Evolutionary conservation across 345 rosid species (phyloP).

Genomic region (Lenwebbia sp.): DNA sequence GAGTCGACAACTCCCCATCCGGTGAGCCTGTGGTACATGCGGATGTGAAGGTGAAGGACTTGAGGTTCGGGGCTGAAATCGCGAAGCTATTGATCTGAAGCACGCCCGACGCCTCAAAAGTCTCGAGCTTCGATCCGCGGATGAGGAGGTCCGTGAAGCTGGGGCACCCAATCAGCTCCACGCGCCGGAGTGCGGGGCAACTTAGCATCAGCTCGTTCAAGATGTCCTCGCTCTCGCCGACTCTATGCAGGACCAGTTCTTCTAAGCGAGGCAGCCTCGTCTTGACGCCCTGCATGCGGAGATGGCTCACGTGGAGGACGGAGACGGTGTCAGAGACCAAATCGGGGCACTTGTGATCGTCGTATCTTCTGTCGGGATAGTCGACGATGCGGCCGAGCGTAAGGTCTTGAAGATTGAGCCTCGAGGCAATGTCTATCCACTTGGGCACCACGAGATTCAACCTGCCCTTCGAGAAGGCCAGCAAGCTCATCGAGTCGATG

Average conservation of each 20-base stretch:
- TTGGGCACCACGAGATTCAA: background rate
- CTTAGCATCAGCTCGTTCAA: background rate
- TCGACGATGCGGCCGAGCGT: background rate
- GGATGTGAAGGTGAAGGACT: background rate
- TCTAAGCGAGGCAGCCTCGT: background rate
- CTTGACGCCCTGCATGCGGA: background rate
- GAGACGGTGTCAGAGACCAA: background rate
- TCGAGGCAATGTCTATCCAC: background rate
- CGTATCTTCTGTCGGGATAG: background rate
- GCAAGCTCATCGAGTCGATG: background rate
- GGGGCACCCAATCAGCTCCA: background rate
- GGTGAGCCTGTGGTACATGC: rapidly evolving
- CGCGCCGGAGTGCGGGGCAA: background rate
- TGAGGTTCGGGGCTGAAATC: background rate
- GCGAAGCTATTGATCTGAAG: background rate
- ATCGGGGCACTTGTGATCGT: background rate
- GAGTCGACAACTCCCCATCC: background rate
- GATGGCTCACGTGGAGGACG: background rate
- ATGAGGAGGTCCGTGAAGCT: background rate
- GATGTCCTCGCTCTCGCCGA: rapidly evolving
- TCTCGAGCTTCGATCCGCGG: background rate
- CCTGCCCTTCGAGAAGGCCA: background rate
- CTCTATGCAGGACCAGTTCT: background rate
- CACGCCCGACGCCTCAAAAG: background rate
- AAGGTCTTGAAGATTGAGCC: background rate